phyloP scores from a whole-genome alignment of 441 rosid species.

The Kokia cookei region DNA sequence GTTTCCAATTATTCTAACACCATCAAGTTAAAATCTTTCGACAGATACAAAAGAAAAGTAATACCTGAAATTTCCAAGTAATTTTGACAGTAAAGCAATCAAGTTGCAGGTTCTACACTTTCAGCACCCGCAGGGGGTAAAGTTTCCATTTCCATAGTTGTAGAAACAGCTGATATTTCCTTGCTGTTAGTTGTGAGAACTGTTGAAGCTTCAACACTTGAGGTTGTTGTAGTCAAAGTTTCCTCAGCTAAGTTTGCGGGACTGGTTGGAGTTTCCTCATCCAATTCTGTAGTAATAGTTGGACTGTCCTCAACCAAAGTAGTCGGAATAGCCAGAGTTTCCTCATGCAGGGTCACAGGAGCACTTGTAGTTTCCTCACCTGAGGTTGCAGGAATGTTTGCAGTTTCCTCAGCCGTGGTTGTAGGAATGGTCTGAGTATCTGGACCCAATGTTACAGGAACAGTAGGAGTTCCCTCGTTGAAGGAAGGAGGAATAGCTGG shows the following conservation, averaged over 20 bases:
- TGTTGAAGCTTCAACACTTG: conserved; percentile 3
- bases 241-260: conserved; percentile 10
- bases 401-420: not conserved
- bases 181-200: not conserved
- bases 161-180: not conserved
- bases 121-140: conserved; percentile 18
- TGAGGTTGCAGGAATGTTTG: not conserved
- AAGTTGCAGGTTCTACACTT: conserved; percentile 47
- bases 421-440: not conserved
- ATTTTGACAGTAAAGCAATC: conserved; percentile 19
- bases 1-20: not conserved
- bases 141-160: conserved; percentile 3
- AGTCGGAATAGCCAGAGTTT: conserved; percentile 11
- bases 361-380: not conserved
- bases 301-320: conserved; percentile 7
- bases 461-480: not conserved
- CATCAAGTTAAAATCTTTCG: not conserved
- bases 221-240: not conserved
- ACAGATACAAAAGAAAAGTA: not conserved
- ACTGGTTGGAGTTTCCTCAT: conserved; percentile 3
- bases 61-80: conserved; percentile 35
- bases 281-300: not conserved
- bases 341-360: conserved; percentile 10
- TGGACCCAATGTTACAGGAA: not conserved
- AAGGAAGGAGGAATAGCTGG: not conserved